A percentile compares a stretch with the other conserved stretches of the same genome.
These are phyloP conservation scores for Podochytrium sp. DNA, from an alignment of 192 early-diverging fungal species.

Conservation along the genomic window DNA sequence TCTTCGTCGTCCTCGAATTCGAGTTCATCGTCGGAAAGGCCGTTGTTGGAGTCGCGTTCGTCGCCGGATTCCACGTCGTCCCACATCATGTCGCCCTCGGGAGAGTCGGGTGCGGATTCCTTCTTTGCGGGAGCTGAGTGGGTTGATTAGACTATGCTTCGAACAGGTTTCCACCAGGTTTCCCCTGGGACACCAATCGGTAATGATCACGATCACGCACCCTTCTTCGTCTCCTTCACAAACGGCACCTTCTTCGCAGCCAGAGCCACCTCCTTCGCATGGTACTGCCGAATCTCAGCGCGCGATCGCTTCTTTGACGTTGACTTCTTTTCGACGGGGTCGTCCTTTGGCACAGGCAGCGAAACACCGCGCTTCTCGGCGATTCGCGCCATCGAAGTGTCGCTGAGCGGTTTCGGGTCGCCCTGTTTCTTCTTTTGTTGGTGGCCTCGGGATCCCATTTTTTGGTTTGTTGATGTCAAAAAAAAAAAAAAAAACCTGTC, in stretches of 20 bases:
- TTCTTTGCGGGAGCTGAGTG: background rate
- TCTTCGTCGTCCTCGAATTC: slow-evolving; percentile 29
- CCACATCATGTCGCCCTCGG: slow-evolving; percentile 8
- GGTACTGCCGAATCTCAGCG: background rate
- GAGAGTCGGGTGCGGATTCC: background rate
- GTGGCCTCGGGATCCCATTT: slow-evolving; percentile 51
- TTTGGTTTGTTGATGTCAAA: background rate
- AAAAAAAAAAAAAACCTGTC: slow-evolving; percentile 2
- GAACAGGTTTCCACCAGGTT: too few relatives aligned
- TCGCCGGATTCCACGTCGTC: slow-evolving; percentile 9
- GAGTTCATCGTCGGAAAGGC: slow-evolving; percentile 9
- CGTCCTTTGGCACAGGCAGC: slow-evolving; percentile 4
- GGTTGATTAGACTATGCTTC: too few relatives aligned
- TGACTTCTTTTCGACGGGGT: background rate
- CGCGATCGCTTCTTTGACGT: background rate
- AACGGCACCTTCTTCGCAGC: background rate
- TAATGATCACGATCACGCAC: too few relatives aligned
- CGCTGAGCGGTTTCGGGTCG: slow-evolving; percentile 43
- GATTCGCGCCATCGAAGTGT: slow-evolving; percentile 35
- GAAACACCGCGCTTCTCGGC: slow-evolving; percentile 33
- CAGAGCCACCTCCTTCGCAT: background rate
- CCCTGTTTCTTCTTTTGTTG: slow-evolving; percentile 52
- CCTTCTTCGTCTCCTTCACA: background rate
- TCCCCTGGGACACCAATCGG: too few relatives aligned
- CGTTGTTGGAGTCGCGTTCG: slow-evolving; percentile 35